Evolutionary conservation across 192 early-diverging fungal genomes (phyloP).

Genomic region (Umbelopsis vinacea): DNA sequence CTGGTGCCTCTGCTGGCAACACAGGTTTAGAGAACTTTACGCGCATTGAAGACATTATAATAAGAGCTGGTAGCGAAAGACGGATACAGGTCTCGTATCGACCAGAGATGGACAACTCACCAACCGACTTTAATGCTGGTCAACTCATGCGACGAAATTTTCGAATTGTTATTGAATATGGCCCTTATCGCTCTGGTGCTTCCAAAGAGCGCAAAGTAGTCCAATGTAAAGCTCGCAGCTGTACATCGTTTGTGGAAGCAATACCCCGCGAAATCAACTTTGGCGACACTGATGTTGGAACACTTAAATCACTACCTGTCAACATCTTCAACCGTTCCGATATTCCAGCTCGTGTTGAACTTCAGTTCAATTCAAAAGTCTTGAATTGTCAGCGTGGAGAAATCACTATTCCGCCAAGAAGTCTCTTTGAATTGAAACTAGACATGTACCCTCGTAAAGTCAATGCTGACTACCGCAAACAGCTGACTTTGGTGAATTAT

Average conservation of each 20-base stretch:
- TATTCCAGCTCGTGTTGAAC: constrained; percentile 79
- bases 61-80: constrained; percentile 85
- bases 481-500: constrained; percentile 91
- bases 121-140: constrained; percentile 72
- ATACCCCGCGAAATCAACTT: constrained; percentile 86
- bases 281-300: constrained; percentile 95
- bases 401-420: constrained; percentile 77
- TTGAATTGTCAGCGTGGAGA: constrained; percentile 76
- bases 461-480: constrained; percentile 97
- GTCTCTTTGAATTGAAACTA: constrained; percentile 78
- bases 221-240: constrained; percentile 88
- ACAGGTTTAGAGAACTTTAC: constrained; percentile 42
- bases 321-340: constrained; percentile 86
- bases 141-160: constrained; percentile 71
- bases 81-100: constrained; percentile 81
- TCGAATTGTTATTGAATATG: constrained; percentile 70
- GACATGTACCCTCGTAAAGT: constrained; percentile 97
- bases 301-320: constrained; percentile 84
- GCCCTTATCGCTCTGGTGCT: constrained; percentile 40
- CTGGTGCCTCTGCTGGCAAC: background rate
- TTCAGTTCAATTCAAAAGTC: constrained; percentile 92
- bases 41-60: constrained; percentile 84
- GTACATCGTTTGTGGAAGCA: constrained; percentile 92
- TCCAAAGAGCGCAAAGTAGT: constrained; percentile 75
- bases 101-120: constrained; percentile 65